These are phyloP conservation scores for Physcomitrellopsis africana DNA, from an alignment of 225 moss, liverwort and hornwort species.

Conservation along the genomic window DNA sequence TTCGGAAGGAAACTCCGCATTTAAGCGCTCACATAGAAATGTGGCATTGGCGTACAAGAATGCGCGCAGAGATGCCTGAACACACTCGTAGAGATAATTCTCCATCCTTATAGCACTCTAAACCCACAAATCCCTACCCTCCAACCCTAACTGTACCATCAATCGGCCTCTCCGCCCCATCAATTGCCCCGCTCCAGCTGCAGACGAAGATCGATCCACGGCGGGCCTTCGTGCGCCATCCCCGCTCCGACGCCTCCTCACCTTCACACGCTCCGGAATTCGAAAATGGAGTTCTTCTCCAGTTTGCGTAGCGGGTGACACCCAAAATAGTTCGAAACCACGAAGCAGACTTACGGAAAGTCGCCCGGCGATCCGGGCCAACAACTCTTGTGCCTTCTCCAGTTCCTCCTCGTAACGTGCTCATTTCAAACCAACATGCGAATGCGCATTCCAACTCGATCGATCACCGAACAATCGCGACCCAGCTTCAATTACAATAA, in stretches of 20 bases:
- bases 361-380: too few relatives aligned
- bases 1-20: conserved; percentile 91
- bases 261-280: background rate
- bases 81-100: conserved; percentile 76
- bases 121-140: conserved; percentile 28
- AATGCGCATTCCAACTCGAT: too few relatives aligned
- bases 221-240: conserved; percentile 36
- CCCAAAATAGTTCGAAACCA: too few relatives aligned
- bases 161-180: conserved; percentile 7
- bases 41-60: conserved; percentile 90
- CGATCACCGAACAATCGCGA: too few relatives aligned
- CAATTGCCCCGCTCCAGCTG: conserved; percentile 34
- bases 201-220: conserved; percentile 46
- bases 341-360: too few relatives aligned
- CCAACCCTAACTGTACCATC: conserved; percentile 42
- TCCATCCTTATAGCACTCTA: conserved; percentile 57
- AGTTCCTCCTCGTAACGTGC: too few relatives aligned
- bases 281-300: background rate
- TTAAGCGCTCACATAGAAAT: conserved; percentile 88
- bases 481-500: too few relatives aligned
- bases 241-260: background rate
- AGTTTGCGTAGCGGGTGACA: background rate
- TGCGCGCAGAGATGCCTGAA: conserved; percentile 73
- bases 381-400: too few relatives aligned
- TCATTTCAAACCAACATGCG: too few relatives aligned